Base-by-base conservation (phyloP, 2,329 filamentous ascomycete species). In the Eurotiales sp. region DNA sequence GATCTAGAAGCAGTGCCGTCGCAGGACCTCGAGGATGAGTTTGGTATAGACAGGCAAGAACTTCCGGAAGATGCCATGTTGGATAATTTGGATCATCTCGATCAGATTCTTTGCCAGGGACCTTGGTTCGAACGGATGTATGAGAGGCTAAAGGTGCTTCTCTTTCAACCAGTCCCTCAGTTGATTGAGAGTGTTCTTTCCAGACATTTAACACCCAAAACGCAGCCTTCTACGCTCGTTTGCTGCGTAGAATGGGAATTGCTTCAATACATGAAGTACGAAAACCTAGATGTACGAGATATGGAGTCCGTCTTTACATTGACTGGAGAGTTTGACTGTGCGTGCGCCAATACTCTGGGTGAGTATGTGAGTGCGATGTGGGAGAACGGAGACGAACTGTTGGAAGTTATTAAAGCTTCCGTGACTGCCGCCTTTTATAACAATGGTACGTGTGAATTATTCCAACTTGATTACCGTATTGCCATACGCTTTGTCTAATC, bases 241-340 rank as follows among this genome's bases (percentile, higher is more conserved):
- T 37, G 34, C n/a, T 6, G 7, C 34, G n/a, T 37, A 37, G 34
- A 37, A 37, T 37, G 34, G 34, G 34, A 37, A 12, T 37, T 37
- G n/a, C 34, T 37, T 37, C 34, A 37, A 37, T 37, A 37, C n/a
- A 19, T 37, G 34, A 37, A 37, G 34, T 37, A 37, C 34, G 34
- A 37, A 14, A 37, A 37, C n/a, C 34, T 37, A 37, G 34, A 37
- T 19, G 34, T 37, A 14, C 5, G n/a, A 6, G 12, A 37, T 14
- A 37, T 37, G 4, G 34, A 37, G 34, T 37, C n/a, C 34, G 34
- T 37, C 5, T 37, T 37, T 37, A 37, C 34, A 7, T 12, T 37
- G 34, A 37, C 7, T 37, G 34, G 34, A 7, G 34, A 37, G n/a
- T 37, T 37, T 37, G 34, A 37, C 34, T 37, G 34, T 37, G 34